A percentile compares a stretch with the other conserved stretches of the same genome.
These are phyloP conservation scores for Stipa capillata DNA, from an alignment of 176 grass and related monocot genomes.

Conservation along the genomic window DNA sequence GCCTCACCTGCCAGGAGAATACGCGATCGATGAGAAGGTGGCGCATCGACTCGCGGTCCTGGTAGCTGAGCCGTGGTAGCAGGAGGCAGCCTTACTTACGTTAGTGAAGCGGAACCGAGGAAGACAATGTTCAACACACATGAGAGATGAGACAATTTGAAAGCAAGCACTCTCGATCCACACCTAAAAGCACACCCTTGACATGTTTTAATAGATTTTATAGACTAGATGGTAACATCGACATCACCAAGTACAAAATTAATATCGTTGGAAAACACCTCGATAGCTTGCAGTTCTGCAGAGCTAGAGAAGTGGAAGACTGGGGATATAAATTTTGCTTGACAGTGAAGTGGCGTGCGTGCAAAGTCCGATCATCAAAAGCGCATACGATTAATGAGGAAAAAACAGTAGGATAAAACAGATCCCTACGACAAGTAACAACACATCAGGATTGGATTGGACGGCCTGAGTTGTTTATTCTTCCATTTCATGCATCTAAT, in stretches of 20 bases:
- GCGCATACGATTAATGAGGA: neutral
- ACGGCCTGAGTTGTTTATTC: neutral
- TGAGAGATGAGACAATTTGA: neutral
- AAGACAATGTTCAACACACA: neutral
- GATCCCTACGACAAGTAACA: neutral
- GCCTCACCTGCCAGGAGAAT: too few species aligned
- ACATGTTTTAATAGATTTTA: neutral
- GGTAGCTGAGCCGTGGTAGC: too few species aligned
- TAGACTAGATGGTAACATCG: neutral
- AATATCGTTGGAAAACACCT: neutral
- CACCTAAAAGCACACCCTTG: neutral
- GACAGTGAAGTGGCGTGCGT: neutral
- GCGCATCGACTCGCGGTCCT: too few species aligned
- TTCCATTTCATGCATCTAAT: slow-evolving; percentile 12
- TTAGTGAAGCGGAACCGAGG: neutral
- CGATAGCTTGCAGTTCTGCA: neutral
- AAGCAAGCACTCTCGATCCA: neutral
- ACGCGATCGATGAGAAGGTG: too few species aligned
- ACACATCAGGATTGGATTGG: neutral
- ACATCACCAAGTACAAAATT: neutral
- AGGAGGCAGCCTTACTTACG: neutral
- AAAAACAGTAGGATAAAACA: too few species aligned
- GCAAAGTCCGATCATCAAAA: neutral
- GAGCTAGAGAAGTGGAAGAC: neutral
- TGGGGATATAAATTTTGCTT: slow-evolving; percentile 8